Evolutionary conservation across 2,329 filamentous ascomycete genomes (phyloP).

Genomic region (Aspergillus fumigatiaffinis): DNA sequence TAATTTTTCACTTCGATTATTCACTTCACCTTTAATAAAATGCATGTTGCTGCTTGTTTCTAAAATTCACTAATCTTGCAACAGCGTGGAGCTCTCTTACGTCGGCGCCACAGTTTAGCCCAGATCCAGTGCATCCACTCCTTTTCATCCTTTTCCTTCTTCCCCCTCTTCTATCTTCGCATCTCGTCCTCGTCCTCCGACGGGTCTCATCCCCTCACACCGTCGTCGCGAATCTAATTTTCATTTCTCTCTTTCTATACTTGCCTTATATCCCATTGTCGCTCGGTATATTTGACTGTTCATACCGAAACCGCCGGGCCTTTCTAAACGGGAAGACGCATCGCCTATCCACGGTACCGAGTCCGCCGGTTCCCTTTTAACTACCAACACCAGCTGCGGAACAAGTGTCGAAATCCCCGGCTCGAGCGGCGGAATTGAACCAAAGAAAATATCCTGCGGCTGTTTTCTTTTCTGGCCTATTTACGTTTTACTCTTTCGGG

Average conservation of each 20-base stretch:
- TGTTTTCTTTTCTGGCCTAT: conserved; percentile 18
- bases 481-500: conserved; percentile 34
- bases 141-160: conserved; percentile 5
- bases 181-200: conserved; percentile 1
- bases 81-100: background rate
- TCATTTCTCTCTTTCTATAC: conserved; percentile 1
- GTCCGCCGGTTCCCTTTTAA: conserved; percentile 8
- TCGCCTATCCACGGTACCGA: conserved; percentile 18
- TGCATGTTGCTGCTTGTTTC: background rate
- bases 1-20: background rate
- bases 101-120: conserved; percentile 7
- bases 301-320: background rate
- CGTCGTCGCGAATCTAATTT: background rate
- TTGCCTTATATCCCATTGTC: background rate
- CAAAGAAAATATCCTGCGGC: background rate
- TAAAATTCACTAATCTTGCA: background rate
- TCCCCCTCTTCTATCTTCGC: conserved; percentile 2
- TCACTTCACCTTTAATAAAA: background rate
- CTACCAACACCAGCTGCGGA: conserved; percentile 11
- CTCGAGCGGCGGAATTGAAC: conserved; percentile 3
- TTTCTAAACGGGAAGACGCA: background rate
- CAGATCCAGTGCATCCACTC: conserved; percentile 3
- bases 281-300: background rate
- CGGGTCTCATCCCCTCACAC: background rate
- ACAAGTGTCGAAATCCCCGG: conserved; percentile 13